Evolutionary conservation across 768 basidiomycete species (phyloP).

Genomic region (Naganishia onofrii): DNA sequence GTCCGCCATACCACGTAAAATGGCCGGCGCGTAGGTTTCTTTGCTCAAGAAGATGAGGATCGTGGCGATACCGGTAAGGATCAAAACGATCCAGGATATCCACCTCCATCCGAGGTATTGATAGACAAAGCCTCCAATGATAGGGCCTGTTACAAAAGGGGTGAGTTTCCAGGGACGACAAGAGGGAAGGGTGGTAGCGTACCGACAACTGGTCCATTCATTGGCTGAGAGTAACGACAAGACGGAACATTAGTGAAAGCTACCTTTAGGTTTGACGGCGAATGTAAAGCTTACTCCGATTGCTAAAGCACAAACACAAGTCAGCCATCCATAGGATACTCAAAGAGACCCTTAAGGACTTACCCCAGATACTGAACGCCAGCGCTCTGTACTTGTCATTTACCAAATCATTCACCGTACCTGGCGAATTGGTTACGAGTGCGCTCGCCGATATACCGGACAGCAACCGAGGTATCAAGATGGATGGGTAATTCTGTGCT

Average conservation of each 20-base stretch:
- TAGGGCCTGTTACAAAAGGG: slow-evolving; percentile 65
- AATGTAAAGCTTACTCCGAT: slow-evolving; percentile 60
- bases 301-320: slow-evolving; percentile 51
- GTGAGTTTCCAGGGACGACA: not conserved
- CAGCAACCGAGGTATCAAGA: slow-evolving; percentile 24
- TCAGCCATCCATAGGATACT: too few relatives aligned
- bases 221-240: not conserved
- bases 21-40: slow-evolving; percentile 65
- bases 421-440: slow-evolving; percentile 37
- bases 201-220: slow-evolving; percentile 23
- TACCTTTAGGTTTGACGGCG: not conserved
- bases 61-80: slow-evolving; percentile 60
- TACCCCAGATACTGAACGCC: slow-evolving; percentile 54
- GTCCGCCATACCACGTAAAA: slow-evolving; percentile 1
- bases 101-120: slow-evolving; percentile 61
- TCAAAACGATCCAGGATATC: slow-evolving; percentile 71
- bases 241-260: not conserved
- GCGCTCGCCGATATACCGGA: slow-evolving; percentile 20
- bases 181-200: not conserved
- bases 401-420: slow-evolving; percentile 38
- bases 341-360: not conserved
- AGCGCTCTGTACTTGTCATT: slow-evolving; percentile 59
- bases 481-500: slow-evolving; percentile 58
- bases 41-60: slow-evolving; percentile 59
- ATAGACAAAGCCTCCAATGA: slow-evolving; percentile 62